Evolutionary conservation across 202 grass and related monocot species (phyloP).

Genomic region (Cymbopogon flexuosus): DNA sequence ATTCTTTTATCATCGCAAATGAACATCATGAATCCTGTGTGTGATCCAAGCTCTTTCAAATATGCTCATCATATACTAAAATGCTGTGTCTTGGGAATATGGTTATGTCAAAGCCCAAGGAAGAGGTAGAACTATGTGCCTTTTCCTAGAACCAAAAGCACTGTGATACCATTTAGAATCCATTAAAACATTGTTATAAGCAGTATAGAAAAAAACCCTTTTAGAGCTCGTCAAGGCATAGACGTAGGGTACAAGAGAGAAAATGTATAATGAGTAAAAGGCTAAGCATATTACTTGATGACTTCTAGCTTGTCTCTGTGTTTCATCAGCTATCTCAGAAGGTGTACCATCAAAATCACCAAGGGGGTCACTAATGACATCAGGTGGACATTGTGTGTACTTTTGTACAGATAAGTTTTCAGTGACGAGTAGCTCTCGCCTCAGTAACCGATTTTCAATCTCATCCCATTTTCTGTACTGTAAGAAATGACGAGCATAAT

Average conservation of each 20-base stretch:
- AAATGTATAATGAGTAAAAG: conserved; percentile 14
- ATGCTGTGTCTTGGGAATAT: neutral
- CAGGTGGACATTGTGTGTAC: conserved; percentile 58
- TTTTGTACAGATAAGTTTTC: conserved; percentile 74
- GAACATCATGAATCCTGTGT: neutral
- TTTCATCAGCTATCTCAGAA: conserved; percentile 75
- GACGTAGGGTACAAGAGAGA: neutral
- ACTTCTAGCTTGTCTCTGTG: conserved; percentile 57
- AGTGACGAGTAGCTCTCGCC: conserved; percentile 51
- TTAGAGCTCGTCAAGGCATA: neutral
- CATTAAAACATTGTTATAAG: neutral
- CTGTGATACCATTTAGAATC: neutral
- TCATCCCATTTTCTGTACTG: conserved; percentile 92
- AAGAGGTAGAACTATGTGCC: neutral
- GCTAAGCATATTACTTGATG: conserved; percentile 64
- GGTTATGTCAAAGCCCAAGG: neutral
- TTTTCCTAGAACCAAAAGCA: neutral
- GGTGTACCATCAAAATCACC: conserved; percentile 64
- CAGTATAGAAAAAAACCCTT: neutral
- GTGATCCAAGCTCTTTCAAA: neutral
- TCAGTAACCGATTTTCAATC: conserved; percentile 68
- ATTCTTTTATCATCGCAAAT: neutral
- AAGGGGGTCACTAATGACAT: conserved; percentile 79
- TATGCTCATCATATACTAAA: neutral
- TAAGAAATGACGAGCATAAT: conserved; percentile 32